phyloP scores from a whole-genome alignment of 208 protist genomes.

The Ichthyophonus hoferi region DNA sequence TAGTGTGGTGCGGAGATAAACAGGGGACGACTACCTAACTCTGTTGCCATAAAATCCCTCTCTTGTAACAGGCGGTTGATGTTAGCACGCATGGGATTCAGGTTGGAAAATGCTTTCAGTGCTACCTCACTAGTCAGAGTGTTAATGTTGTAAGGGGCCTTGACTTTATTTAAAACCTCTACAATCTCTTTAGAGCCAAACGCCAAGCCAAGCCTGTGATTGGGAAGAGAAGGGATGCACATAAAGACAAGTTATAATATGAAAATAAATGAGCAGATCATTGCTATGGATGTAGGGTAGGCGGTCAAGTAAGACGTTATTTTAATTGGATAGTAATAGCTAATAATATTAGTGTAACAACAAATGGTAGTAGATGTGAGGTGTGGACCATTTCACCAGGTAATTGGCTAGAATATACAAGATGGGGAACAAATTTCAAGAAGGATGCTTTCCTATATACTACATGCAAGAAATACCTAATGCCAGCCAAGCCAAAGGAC shows the following conservation, averaged over 20 bases:
- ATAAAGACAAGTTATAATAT: too few relatives aligned
- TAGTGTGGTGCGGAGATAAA: not conserved
- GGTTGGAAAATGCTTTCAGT: not conserved
- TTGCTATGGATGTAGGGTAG: too few relatives aligned
- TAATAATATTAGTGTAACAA: too few relatives aligned
- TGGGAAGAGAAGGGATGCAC: too few relatives aligned
- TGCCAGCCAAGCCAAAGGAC: slow-evolving; percentile 48
- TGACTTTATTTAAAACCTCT: slow-evolving; percentile 43
- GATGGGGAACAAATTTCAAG: too few relatives aligned
- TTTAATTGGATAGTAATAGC: too few relatives aligned
- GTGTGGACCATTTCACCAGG: too few relatives aligned
- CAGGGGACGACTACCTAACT: not conserved
- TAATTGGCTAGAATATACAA: too few relatives aligned
- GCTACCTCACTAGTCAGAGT: slow-evolving; percentile 34
- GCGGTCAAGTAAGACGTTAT: too few relatives aligned
- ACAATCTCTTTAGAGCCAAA: slow-evolving; percentile 22
- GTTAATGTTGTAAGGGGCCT: slow-evolving; percentile 55
- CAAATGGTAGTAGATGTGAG: too few relatives aligned
- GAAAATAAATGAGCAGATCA: too few relatives aligned
- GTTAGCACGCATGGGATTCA: not conserved
- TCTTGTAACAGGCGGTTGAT: not conserved
- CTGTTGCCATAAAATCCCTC: not conserved
- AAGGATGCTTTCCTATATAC: too few relatives aligned
- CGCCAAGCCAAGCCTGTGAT: slow-evolving; percentile 39
- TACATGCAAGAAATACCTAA: slow-evolving; percentile 24